Conservation (phyloP, 2,329 filamentous ascomycete genomes). For the Talaromyces albobiverticillius region DNA sequence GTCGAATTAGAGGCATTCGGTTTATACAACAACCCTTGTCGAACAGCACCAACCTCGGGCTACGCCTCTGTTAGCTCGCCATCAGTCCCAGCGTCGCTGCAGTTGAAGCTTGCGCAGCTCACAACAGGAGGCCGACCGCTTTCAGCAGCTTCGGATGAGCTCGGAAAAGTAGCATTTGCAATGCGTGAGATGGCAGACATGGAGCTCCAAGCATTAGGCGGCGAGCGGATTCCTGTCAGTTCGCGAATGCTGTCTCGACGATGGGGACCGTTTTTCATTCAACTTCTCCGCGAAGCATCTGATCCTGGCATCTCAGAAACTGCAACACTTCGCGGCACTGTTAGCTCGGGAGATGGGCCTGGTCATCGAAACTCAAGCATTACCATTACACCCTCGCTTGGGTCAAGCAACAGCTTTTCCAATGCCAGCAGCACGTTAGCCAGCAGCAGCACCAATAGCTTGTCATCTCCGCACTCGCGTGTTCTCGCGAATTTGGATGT, state of each 20-base stretch:
- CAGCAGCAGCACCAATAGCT: slow-evolving; percentile 25
- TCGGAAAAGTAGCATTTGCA: slow-evolving; percentile 75
- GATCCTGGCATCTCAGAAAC: slow-evolving; percentile 70
- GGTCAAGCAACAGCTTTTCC: slow-evolving; percentile 33
- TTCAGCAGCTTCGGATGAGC: slow-evolving; percentile 74
- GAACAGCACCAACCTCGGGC: slow-evolving; percentile 71
- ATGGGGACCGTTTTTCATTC: slow-evolving; percentile 96
- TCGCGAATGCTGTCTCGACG: slow-evolving; percentile 81
- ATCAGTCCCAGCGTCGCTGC: slow-evolving; percentile 55
- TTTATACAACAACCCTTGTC: slow-evolving; percentile 91
- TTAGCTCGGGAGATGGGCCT: slow-evolving; percentile 42
- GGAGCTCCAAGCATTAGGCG: slow-evolving; percentile 89
- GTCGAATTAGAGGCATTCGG: slow-evolving; percentile 97
- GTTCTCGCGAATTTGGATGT: slow-evolving; percentile 46
- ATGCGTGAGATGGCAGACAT: slow-evolving; percentile 90
- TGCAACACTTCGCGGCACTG: slow-evolving; percentile 67
- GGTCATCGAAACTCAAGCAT: slow-evolving; percentile 69
- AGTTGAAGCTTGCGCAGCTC: slow-evolving; percentile 47
- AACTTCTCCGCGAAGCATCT: slow-evolving; percentile 76
- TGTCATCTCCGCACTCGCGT: slow-evolving; percentile 27
- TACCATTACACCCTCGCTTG: slow-evolving; percentile 68
- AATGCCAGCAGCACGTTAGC: slow-evolving; percentile 42
- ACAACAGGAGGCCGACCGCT: slow-evolving; percentile 74
- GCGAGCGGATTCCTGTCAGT: slow-evolving; percentile 89
- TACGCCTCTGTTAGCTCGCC: slow-evolving; percentile 81